Percentiles rank a stretch among this genome's conserved stretches.
Evolutionary conservation across 2,329 filamentous ascomycete genomes (phyloP).

Genomic region (Tolypocladium tropicale): DNA sequence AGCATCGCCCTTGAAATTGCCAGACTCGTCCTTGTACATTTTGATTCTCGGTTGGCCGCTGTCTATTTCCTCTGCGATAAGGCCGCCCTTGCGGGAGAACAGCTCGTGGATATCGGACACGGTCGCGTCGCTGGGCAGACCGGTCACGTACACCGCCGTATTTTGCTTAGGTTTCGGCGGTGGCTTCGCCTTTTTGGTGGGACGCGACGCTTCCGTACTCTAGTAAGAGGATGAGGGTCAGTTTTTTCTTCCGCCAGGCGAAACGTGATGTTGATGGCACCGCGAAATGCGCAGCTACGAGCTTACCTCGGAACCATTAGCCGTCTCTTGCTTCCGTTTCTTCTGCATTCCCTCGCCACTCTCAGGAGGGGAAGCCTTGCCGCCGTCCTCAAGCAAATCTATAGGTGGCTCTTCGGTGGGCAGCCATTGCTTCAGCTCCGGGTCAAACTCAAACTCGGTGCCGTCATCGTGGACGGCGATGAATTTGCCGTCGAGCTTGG

Average conservation of each 20-base stretch:
- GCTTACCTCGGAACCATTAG: constrained; percentile 32
- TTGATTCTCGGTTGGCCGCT: constrained; percentile 83
- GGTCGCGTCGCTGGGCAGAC: constrained; percentile 70
- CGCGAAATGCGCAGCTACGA: not conserved
- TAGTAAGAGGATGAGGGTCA: constrained; percentile 1
- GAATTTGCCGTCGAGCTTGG: constrained; percentile 71
- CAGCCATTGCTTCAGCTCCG: constrained; percentile 63
- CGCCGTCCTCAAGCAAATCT: constrained; percentile 27
- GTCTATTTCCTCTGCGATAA: constrained; percentile 91
- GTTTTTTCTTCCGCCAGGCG: not conserved
- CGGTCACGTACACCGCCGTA: constrained; percentile 86
- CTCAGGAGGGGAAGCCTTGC: constrained; percentile 13
- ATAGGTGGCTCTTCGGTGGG: constrained; percentile 41
- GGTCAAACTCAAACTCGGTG: constrained; percentile 75
- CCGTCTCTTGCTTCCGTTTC: constrained; percentile 33
- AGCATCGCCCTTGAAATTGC: constrained; percentile 86
- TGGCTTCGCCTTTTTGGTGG: constrained; percentile 35
- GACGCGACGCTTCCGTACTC: constrained; percentile 21
- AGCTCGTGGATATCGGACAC: constrained; percentile 70
- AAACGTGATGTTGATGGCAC: not conserved
- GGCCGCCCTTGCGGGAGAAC: constrained; percentile 76
- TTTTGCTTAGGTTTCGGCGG: constrained; percentile 54
- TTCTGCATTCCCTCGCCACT: constrained; percentile 14
- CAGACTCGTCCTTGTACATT: constrained; percentile 74
- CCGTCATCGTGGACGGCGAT: constrained; percentile 78